Evolutionary conservation across 1,284 basidiomycete genomes (phyloP).

Genomic region (Mycosarcoma maydis): DNA sequence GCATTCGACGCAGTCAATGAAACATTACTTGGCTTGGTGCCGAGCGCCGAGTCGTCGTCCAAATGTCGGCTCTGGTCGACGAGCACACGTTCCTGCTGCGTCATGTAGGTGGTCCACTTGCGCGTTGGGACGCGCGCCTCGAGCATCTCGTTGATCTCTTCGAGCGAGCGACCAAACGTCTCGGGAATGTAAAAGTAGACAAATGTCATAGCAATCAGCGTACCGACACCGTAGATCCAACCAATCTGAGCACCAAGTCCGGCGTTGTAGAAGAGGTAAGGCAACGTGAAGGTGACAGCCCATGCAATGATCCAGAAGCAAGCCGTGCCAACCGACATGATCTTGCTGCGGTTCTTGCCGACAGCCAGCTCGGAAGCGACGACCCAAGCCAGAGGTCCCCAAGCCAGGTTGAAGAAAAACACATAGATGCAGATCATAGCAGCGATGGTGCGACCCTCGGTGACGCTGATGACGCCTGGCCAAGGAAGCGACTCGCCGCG

Average conservation of each 20-base stretch:
- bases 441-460: conserved; percentile 67
- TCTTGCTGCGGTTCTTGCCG: conserved; percentile 69
- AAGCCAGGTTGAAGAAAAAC: conserved; percentile 69
- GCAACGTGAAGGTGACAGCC: conserved; percentile 66
- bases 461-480: conserved; percentile 41
- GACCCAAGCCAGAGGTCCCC: conserved; percentile 69
- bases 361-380: conserved; percentile 67
- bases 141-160: conserved; percentile 63
- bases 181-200: conserved; percentile 69
- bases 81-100: conserved; percentile 34
- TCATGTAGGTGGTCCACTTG: conserved; percentile 52
- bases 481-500: conserved; percentile 43
- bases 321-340: conserved; percentile 69
- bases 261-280: conserved; percentile 63
- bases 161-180: conserved; percentile 53
- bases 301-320: conserved; percentile 70
- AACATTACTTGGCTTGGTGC: conserved; percentile 25
- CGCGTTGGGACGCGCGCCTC: conserved; percentile 50
- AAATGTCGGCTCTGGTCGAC: conserved; percentile 35
- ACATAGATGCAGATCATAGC: conserved; percentile 70
- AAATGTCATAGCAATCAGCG: conserved; percentile 67
- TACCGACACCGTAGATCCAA: conserved; percentile 67
- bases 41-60: conserved; percentile 19
- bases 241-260: conserved; percentile 68
- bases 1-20: conserved; percentile 19